Conservation (phyloP, 768 basidiomycete genomes). For the Gautieria morchelliformis region DNA sequence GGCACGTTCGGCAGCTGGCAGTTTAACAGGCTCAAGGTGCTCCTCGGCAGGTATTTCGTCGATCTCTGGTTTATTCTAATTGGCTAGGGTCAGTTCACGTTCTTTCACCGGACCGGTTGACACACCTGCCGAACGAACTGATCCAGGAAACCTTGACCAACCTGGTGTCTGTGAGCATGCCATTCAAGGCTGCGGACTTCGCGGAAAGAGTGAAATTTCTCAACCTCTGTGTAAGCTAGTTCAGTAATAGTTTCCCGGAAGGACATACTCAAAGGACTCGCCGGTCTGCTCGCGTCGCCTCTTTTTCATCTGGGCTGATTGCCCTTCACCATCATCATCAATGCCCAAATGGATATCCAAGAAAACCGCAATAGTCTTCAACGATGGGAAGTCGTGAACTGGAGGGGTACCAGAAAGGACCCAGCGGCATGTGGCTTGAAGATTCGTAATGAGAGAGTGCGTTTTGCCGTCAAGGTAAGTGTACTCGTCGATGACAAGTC, state of each 20-base stretch:
- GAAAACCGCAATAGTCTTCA: conserved; percentile 87
- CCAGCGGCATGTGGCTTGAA: conserved; percentile 79
- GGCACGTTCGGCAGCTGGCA: conserved; percentile 89
- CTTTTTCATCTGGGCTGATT: conserved; percentile 67
- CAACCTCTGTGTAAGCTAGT: conserved; percentile 46
- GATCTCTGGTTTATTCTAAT: conserved; percentile 89
- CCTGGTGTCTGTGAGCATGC: conserved; percentile 77
- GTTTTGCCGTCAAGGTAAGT: conserved; percentile 81
- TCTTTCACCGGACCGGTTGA: background rate
- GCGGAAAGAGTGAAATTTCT: conserved; percentile 93
- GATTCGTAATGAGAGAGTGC: conserved; percentile 65
- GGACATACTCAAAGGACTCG: conserved; percentile 20
- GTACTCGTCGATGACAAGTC: conserved; percentile 89
- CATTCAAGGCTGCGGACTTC: conserved; percentile 88
- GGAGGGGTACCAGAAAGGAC: conserved; percentile 96
- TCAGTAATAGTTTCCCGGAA: background rate
- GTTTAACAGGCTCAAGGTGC: conserved; percentile 51
- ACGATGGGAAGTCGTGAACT: conserved; percentile 77
- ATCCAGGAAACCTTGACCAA: conserved; percentile 77
- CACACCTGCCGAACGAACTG: conserved; percentile 78
- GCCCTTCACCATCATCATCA: conserved; percentile 79
- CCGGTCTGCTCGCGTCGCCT: conserved; percentile 79
- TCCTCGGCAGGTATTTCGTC: conserved; percentile 83
- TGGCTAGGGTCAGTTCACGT: background rate
- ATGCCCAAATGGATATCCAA: conserved; percentile 86